These are phyloP conservation scores for Hanseniaspora nectarophila DNA, from an alignment of 805 yeast species.

Conservation along the genomic window DNA sequence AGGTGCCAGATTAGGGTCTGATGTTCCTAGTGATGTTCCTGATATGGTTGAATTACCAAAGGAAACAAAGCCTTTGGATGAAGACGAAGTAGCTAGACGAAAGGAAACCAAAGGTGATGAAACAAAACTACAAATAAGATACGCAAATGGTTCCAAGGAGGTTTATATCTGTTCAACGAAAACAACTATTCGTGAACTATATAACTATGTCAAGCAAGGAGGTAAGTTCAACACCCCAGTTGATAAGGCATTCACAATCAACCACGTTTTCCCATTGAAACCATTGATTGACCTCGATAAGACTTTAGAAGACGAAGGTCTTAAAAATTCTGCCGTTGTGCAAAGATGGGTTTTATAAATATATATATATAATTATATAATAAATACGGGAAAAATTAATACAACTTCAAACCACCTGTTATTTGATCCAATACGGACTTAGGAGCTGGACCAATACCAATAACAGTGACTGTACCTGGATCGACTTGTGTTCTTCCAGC, in stretches of 20 bases:
- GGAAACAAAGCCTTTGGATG: constrained; percentile 13
- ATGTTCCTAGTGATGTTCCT: constrained; percentile 58
- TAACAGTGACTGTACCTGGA: constrained; percentile 90
- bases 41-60: constrained; percentile 8
- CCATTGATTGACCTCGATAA: constrained; percentile 47
- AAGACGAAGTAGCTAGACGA: constrained; percentile 21
- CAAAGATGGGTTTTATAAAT: constrained; percentile 55
- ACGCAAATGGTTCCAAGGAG: constrained; percentile 67
- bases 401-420: constrained; percentile 66
- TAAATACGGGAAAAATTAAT: constrained; percentile 30
- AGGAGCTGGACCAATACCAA: constrained; percentile 98
- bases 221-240: constrained; percentile 28
- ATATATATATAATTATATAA: constrained; percentile 13
- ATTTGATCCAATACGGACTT: constrained; percentile 64
- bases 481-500: constrained; percentile 96
- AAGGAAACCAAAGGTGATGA: constrained; percentile 40
- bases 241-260: constrained; percentile 50
- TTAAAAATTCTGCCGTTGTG: constrained; percentile 74
- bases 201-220: constrained; percentile 46
- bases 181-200: constrained; percentile 55
- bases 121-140: constrained; percentile 64
- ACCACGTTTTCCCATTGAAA: constrained; percentile 72
- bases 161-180: constrained; percentile 51
- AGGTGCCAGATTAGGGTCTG: constrained; percentile 83
- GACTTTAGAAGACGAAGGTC: constrained; percentile 61